Conservation (phyloP, 108 stramenopile species). For the Stephanodiscus triporus region DNA sequence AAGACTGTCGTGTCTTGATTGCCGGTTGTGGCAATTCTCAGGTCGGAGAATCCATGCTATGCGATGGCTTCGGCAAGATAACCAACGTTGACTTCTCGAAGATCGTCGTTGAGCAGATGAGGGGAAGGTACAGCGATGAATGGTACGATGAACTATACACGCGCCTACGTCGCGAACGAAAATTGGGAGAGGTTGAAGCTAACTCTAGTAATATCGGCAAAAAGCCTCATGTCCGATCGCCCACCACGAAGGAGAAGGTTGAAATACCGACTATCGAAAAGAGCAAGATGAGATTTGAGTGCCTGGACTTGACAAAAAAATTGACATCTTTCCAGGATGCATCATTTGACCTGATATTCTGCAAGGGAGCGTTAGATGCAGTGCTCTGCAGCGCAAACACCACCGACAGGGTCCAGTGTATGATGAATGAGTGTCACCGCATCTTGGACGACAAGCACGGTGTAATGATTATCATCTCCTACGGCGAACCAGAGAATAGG, state of each 20-base stretch:
- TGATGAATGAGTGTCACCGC: constrained; percentile 60
- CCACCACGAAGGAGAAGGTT: constrained; percentile 4
- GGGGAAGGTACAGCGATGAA: constrained; percentile 40
- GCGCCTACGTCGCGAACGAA: constrained; percentile 12
- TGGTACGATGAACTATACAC: constrained; percentile 22
- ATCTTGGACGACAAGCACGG: constrained; percentile 58
- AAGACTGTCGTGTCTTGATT: constrained; percentile 36
- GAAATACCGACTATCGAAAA: constrained; percentile 12
- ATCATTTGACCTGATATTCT: constrained; percentile 76
- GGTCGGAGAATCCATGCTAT: constrained; percentile 65
- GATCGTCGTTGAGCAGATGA: constrained; percentile 69
- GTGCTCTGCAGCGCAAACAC: constrained; percentile 52
- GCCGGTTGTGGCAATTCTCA: constrained; percentile 66
- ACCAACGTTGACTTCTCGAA: constrained; percentile 68
- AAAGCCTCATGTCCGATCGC: neutral
- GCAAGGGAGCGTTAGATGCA: constrained; percentile 77
- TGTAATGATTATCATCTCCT: constrained; percentile 61
- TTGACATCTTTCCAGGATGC: constrained; percentile 58
- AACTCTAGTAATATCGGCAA: neutral
- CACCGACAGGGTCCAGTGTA: constrained; percentile 23
- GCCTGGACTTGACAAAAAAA: constrained; percentile 60
- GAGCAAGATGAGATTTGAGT: constrained; percentile 68
- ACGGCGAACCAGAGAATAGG: constrained; percentile 65
- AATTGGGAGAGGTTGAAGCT: neutral
- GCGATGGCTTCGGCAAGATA: constrained; percentile 71